These are phyloP conservation scores for Candida adriatica DNA, from an alignment of 805 yeast species.

Conservation along the genomic window DNA sequence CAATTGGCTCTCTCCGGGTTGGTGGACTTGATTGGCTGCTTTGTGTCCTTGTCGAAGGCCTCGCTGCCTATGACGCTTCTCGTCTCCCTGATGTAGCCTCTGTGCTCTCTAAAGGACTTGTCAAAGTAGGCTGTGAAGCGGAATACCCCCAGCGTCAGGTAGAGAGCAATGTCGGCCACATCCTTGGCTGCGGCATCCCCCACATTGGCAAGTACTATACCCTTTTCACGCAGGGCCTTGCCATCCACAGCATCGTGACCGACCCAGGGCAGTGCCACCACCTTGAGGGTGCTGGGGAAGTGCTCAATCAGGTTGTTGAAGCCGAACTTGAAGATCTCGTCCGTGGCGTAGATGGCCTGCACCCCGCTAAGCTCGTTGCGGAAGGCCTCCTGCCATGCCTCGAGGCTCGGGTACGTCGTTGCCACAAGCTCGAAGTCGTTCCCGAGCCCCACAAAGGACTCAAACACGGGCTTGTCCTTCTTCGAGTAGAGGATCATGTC, in stretches of 20 bases:
- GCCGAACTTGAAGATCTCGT: conserved; percentile 40
- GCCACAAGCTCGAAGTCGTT: conserved; percentile 32
- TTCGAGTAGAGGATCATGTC: too few relatives aligned
- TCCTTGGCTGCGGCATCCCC: conserved; percentile 54
- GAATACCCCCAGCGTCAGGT: conserved; percentile 51
- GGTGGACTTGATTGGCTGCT: conserved; percentile 3
- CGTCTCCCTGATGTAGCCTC: conserved; percentile 37
- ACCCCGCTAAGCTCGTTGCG: conserved; percentile 33
- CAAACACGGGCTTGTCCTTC: too few relatives aligned
- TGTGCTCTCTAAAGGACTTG: conserved; percentile 29
- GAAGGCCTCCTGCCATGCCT: conserved; percentile 36
- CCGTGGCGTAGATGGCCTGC: conserved; percentile 48
- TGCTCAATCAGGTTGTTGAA: conserved; percentile 36
- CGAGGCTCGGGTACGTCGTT: conserved; percentile 32
- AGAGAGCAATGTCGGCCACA: conserved; percentile 68
- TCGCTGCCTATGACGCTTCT: conserved; percentile 34
- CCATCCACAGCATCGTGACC: conserved; percentile 53
- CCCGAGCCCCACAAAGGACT: conserved; percentile 40
- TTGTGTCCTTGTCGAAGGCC: conserved; percentile 13
- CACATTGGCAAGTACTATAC: conserved; percentile 54
- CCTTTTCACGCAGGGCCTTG: conserved; percentile 34
- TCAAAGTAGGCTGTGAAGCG: conserved; percentile 48
- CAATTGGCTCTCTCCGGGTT: conserved; percentile 31
- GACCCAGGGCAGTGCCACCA: conserved; percentile 51
- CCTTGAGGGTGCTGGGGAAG: conserved; percentile 41